These are phyloP conservation scores for Ogataea henricii DNA, from an alignment of 805 yeast species.

Conservation along the genomic window DNA sequence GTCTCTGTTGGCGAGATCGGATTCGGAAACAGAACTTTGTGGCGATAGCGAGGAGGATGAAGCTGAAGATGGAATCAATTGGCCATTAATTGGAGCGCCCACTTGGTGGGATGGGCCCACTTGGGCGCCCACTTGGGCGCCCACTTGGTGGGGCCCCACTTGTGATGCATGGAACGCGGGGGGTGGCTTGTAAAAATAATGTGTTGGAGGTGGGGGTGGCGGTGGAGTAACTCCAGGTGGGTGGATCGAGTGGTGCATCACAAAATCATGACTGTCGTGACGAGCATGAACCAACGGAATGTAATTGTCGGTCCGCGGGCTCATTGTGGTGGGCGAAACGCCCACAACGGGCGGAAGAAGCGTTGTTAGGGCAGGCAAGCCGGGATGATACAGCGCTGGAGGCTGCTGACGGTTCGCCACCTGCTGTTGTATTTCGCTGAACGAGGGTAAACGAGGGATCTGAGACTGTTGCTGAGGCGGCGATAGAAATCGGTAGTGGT, in stretches of 20 bases:
- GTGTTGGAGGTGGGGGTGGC: constrained; percentile 5
- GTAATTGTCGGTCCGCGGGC: background rate
- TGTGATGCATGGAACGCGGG: background rate
- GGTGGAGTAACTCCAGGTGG: background rate
- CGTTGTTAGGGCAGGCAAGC: constrained; percentile 12
- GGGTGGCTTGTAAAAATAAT: constrained; percentile 5
- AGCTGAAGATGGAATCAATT: background rate
- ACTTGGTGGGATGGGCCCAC: background rate
- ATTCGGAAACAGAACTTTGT: constrained; percentile 6
- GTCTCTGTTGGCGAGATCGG: background rate
- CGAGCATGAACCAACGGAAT: background rate
- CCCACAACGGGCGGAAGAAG: constrained; percentile 8
- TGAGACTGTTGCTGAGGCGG: constrained; percentile 5
- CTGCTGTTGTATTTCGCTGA: constrained; percentile 10
- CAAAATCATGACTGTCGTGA: background rate
- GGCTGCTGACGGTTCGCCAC: constrained; percentile 3
- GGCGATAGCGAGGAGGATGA: constrained; percentile 5
- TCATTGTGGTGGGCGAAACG: background rate
- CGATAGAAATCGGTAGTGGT: background rate
- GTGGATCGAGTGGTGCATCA: background rate
- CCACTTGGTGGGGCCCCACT: background rate
- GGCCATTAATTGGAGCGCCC: background rate
- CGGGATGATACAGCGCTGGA: constrained; percentile 1
- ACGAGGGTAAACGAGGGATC: constrained; percentile 9
- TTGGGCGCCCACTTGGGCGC: background rate